These are phyloP conservation scores for Alloteropsis semialata DNA, from an alignment of 176 grass and related monocot species.

Conservation along the genomic window DNA sequence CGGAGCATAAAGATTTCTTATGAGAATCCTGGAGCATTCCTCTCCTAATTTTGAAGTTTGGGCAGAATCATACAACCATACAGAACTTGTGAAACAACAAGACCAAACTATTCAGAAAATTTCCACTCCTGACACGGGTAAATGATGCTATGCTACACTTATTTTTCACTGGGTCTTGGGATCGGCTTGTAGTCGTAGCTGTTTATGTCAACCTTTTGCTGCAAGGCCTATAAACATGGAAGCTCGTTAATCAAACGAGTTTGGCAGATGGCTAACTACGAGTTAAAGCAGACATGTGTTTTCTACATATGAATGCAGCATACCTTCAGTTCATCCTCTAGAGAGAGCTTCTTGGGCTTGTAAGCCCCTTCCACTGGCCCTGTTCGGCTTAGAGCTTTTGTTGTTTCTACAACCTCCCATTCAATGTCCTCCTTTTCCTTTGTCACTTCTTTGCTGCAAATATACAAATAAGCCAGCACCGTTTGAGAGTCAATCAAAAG, in stretches of 20 bases:
- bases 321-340: constrained; percentile 91
- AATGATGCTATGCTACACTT: neutral
- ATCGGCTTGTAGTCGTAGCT: constrained; percentile 81
- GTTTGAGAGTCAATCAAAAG: constrained; percentile 19
- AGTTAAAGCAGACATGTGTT: neutral
- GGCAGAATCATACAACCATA: neutral
- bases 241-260: neutral
- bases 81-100: neutral
- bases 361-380: constrained; percentile 73
- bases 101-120: neutral
- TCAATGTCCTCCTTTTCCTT: constrained; percentile 97
- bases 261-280: neutral
- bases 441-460: constrained; percentile 79
- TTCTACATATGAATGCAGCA: neutral
- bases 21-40: neutral
- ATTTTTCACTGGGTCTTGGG: constrained; percentile 64
- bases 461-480: neutral
- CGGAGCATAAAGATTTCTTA: neutral
- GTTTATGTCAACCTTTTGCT: constrained; percentile 89
- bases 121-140: neutral
- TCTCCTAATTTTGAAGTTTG: neutral
- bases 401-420: constrained; percentile 90
- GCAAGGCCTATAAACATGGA: constrained; percentile 54
- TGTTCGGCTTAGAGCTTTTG: constrained; percentile 66
- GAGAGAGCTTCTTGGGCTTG: constrained; percentile 72